Evolutionary conservation across 1,284 basidiomycete species (phyloP), one percentile per base, ranked within the genome.

Genomic region (Ceratobasidium sp.): DNA sequence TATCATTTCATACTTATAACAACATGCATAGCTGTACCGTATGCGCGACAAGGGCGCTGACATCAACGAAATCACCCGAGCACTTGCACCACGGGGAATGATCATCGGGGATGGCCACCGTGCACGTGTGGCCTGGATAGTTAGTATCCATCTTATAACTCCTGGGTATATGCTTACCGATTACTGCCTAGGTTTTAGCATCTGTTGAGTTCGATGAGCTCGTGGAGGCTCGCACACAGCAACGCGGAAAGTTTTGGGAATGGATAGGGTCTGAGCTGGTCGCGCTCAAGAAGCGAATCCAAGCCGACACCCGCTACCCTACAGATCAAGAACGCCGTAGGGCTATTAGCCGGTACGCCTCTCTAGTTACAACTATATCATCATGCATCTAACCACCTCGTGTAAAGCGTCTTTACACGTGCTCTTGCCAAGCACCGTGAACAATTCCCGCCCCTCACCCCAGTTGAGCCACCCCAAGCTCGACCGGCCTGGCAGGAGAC

Each of bases 401-500:
- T 29, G 25, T 29, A 29, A 29, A 56, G 54, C 9, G 54, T 56
- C 22, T 56, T 56, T 25, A 25, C 54, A 15, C 54, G 3, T 25
- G 54, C 54, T 22, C 54, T 56, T 22, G 32, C 54, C 54, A 56
- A 5, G 54, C 54, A 56, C n/a, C 54, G 54, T 9, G 54, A 56
- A 5, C 54, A 22, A 6, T 56, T 56, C 54, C 54, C 54, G 22
- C 54, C 54, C 5, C 22, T 25, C 22, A n/a, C 17, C n/a, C 54
- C 54, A 4, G 54, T 22, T 25, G 19, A 22, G 11, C 54, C 54
- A 56, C 54, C 13, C 22, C 13, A 56, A 29, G 11, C 54, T 25
- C 17, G 54, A n/a, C 54, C 54, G 2, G 54, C 54, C 9, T 56
- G 54, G 54, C 54, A 56, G 32, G 54, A 56, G 54, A 56, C 54